Conservation (phyloP, 2,329 filamentous ascomycete species). For the Trichoderma aggressivum region DNA sequence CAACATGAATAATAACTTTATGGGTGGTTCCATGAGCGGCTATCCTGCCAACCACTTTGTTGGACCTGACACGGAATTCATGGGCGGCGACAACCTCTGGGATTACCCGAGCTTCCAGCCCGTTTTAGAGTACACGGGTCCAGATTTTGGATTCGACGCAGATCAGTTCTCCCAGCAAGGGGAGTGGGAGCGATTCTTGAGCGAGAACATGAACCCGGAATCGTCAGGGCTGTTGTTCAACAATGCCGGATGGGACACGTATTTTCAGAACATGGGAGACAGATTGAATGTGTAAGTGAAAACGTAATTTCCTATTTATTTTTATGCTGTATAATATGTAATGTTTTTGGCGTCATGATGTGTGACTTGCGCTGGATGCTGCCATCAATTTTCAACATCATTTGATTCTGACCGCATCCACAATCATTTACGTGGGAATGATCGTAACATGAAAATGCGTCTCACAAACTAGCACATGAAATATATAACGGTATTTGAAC, state of each 20-base stretch:
- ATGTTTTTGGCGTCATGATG: background rate
- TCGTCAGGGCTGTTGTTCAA: conserved; percentile 6
- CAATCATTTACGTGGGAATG: background rate
- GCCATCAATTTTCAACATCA: background rate
- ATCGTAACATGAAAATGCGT: background rate
- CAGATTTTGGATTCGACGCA: conserved; percentile 13
- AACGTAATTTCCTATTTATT: background rate
- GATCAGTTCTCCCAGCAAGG: conserved; percentile 11
- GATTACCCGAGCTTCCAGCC: conserved; percentile 15
- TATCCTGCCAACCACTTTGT: conserved; percentile 12
- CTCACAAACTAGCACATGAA: background rate
- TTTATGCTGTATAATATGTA: background rate
- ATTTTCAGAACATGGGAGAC: conserved; percentile 8
- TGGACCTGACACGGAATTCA: conserved; percentile 2
- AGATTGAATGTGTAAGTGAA: conserved; percentile 9
- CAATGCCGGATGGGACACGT: conserved; percentile 6
- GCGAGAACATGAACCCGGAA: conserved; percentile 11
- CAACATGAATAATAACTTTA: background rate
- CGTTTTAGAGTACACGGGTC: conserved; percentile 7
- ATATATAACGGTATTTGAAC: background rate
- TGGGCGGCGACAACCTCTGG: conserved; percentile 3
- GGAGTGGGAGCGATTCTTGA: conserved; percentile 8
- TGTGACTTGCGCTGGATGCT: background rate
- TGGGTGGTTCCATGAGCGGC: background rate
- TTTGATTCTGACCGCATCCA: background rate